Evolutionary conservation across 495 filamentous ascomycete species (phyloP).

Genomic region (Cenococcum geophilum): DNA sequence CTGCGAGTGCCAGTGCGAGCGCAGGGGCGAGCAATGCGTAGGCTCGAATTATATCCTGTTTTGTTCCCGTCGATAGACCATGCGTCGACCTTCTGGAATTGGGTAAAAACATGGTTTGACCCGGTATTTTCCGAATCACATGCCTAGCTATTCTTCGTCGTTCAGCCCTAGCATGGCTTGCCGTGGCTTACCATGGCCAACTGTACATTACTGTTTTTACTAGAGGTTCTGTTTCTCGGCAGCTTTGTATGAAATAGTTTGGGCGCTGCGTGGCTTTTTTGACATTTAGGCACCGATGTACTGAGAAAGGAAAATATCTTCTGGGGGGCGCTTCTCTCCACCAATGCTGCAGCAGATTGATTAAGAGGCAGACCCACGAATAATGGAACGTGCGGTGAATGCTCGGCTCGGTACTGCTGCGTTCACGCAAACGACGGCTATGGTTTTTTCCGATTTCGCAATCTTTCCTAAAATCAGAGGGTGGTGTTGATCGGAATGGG

Average conservation of each 20-base stretch:
- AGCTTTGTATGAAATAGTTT: no score
- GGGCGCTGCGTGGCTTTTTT: no score
- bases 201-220: background rate
- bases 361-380: background rate
- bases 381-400: background rate
- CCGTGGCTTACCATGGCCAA: background rate
- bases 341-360: background rate
- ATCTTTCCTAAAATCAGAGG: no score
- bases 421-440: background rate
- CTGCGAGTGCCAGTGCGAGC: conserved; percentile 14
- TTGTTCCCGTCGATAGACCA: background rate
- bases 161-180: background rate
- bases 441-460: no score
- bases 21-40: conserved; percentile 1
- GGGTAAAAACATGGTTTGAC: background rate
- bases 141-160: background rate
- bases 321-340: background rate
- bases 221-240: no score
- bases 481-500: no score
- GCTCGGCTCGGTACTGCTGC: background rate
- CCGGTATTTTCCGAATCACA: conserved; percentile 3
- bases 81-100: background rate
- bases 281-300: no score
- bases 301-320: background rate
- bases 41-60: background rate